Evolutionary conservation across 2,329 filamentous ascomycete genomes (phyloP), one percentile per base, ranked within the genome.

Genomic region (Fusarium bactridioides): DNA sequence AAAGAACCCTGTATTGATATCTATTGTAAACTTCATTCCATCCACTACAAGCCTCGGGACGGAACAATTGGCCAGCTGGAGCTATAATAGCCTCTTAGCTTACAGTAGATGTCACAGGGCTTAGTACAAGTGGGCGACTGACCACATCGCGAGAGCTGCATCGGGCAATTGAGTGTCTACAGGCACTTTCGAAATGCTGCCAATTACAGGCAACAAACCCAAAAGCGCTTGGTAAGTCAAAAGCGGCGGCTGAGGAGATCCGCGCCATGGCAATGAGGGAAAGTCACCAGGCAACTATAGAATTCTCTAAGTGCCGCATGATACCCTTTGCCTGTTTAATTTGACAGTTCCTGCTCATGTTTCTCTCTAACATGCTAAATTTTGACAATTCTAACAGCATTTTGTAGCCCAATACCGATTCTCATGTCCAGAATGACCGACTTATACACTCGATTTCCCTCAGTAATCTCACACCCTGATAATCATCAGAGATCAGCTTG

Each of bases 291-390:
- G 10, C n/a, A 25, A 4, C 15, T 11, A 23, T 41, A 1, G 2
- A 5, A 10, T 0, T 1, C 6, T 11, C 2, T 1, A 16, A 16
- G 3, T 1, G 9, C 4, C 5, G 15, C 3, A 11, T 23, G n/a
- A 3, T 43, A 9, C 7, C 15, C 35, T 37, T 37, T 0, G 6
- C n/a, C 3, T 3, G n/a, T 18, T 6, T 18, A 10, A 11, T 43
- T 18, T 7, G 3, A 43, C 4, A 25, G 4, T 25, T 2, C 5
- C 40, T 43, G 4, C 10, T 43, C 15, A 4, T 25, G 2, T 25
- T 18, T 7, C n/a, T 23, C 15, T 25, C 15, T 4, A 7, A 11
- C 7, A 25, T 11, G 15, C 15, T 25, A 25, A 18, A 15, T 7
- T 18, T 25, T 3, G 23, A 25, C 40, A 23, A 16, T 10, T 23